Evolutionary conservation across 768 basidiomycete species (phyloP), one percentile per base, ranked within the genome.

Genomic region (Tylopilus sp.): DNA sequence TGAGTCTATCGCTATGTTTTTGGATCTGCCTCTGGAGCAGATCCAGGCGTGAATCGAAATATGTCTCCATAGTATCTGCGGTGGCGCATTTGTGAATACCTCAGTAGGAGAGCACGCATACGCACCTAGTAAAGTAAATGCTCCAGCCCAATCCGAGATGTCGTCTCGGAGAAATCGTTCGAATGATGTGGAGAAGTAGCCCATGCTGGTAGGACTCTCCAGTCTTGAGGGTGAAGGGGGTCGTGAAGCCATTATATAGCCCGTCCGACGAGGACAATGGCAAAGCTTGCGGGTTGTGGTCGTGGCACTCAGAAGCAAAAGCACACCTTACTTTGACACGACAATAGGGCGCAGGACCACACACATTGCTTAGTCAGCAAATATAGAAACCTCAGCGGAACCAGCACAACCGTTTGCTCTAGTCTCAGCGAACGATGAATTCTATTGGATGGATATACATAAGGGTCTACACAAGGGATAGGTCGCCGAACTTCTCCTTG

Each of bases 401-500:
- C 22, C 40, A 14, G 31, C n/a, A 42, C n/a, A 21, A 4, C 10
- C 28, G 19, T 41, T 34, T 30, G 34, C 11, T 53, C 37, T 16
- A 21, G 9, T 33, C 44, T 47, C 37, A 38, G 38, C 25, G 29
- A 37, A 53, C 26, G 17, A 41, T 36, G 36, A 25, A 54, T 37
- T 68, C 61, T 67, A 69, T 59, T 46, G 47, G 14, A 54, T 25
- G 45, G 55, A 62, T 62, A 59, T 60, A 64, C 51, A 67, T 21
- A 50, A 42, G 42, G 30, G 54, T 71, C 78, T 89, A 95, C 85
- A 94, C 84, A 69, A 95, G 78, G 56, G 90, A 87, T 72, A 95
- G 84, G 72, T 96, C 92, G 68, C 93, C 93, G 71, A 94, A 96
- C 78, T 95, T 95, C 82, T 96, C 93, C 80, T 90, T 86, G 84